Conservation (phyloP, 163 green algal genomes). For the Scenedesmus sp. region DNA sequence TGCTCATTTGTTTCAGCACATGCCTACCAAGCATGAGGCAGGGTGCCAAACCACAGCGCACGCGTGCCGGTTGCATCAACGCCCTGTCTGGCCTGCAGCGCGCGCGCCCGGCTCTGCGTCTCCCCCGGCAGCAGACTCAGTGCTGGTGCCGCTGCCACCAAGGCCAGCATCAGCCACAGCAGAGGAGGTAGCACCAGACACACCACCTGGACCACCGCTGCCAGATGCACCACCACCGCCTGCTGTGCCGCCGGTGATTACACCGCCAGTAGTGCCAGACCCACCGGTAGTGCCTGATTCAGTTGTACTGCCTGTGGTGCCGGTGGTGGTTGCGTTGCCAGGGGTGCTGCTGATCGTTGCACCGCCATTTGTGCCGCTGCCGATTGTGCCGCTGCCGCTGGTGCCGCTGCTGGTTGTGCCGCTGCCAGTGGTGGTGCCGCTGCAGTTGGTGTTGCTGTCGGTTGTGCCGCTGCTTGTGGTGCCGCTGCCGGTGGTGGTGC, state of each 20-base stretch:
- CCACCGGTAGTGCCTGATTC: background rate
- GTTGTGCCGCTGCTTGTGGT: background rate
- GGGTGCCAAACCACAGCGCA: no score
- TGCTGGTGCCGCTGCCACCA: background rate
- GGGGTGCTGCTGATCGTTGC: background rate
- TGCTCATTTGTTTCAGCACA: no score
- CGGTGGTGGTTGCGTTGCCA: background rate
- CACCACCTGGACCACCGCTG: background rate
- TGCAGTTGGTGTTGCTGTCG: background rate
- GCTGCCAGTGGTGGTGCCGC: background rate
- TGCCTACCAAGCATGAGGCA: no score
- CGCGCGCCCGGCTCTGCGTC: background rate
- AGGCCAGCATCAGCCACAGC: background rate
- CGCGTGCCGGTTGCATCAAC: no score
- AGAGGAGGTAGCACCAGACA: background rate
- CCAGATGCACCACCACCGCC: background rate
- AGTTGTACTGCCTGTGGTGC: background rate
- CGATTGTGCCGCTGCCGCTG: background rate
- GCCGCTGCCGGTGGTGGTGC: no score
- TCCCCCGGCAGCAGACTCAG: background rate
- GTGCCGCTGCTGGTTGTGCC: background rate
- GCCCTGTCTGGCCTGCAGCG: background rate
- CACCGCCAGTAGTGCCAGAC: no score
- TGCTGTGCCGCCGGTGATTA: background rate
- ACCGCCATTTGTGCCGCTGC: background rate